phyloP scores from a whole-genome alignment of 2,329 filamentous ascomycete genomes.

The Clarireedia hainanense region DNA sequence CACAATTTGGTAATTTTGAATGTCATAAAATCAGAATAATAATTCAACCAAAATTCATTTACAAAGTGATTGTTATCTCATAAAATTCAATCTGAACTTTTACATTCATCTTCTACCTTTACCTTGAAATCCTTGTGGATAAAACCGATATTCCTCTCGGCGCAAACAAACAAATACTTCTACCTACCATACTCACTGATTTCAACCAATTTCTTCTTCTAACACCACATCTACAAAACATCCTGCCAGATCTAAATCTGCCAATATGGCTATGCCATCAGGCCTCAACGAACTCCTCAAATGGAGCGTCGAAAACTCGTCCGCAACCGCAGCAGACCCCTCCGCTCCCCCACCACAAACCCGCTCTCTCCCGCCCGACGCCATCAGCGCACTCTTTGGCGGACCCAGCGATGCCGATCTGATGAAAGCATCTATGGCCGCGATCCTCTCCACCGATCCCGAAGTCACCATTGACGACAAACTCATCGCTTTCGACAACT shows the following conservation, averaged over 20 bases:
- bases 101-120: too few species aligned
- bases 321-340: constrained; percentile 28
- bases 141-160: not conserved
- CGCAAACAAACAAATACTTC: too few species aligned
- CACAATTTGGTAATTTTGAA: not conserved
- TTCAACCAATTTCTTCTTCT: not conserved
- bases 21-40: not conserved
- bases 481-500: constrained; percentile 84
- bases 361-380: constrained; percentile 55
- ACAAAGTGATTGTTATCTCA: not conserved
- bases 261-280: constrained; percentile 21
- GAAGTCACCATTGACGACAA: constrained; percentile 66
- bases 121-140: not conserved
- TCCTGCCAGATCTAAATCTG: not conserved
- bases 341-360: constrained; percentile 14
- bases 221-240: not conserved
- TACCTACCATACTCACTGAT: too few species aligned
- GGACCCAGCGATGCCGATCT: constrained; percentile 84
- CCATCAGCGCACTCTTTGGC: constrained; percentile 68
- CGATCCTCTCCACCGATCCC: constrained; percentile 55
- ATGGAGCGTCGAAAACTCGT: constrained; percentile 50
- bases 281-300: constrained; percentile 30
- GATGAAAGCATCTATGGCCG: constrained; percentile 78
- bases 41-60: not conserved
- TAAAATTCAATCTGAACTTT: not conserved